Evolutionary conservation across 2,329 filamentous ascomycete genomes (phyloP), one percentile per base, ranked within the genome.

Genomic region (Nigrospora sphaerica): DNA sequence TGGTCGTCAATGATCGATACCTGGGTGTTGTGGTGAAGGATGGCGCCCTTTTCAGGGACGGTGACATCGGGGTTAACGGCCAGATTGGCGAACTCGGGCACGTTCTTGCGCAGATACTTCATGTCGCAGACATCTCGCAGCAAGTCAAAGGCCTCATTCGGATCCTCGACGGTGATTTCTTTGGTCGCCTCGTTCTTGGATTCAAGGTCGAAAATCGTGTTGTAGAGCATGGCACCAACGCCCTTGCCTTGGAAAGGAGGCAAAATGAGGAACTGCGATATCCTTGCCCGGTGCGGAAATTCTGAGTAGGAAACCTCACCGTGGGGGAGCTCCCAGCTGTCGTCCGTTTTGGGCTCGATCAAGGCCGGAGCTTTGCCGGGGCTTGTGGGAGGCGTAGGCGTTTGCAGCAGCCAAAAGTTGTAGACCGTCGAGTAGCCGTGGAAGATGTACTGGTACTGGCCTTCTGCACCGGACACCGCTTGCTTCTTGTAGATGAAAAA

Each of bases 131-230:
- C 71, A 60, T 93, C 88, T 54, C 88, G 80, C 57, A 95, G 72
- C 49, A 88, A 81, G 58, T 93, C 87, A 55, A 95, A 95, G 1
- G 78, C 81, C 60, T 92, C 87, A 58, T 88, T 97, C 0, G 93
- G 95, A 51, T 97, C 92, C 67, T 98, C 93, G 6, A 98, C 84
- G 0, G 91, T 95, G 57, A 98, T 78, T 62, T 97, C 92, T 46
- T 81, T 74, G 9, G 90, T 85, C 49, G 84, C 82, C 0, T 78
- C 64, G 47, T 86, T 78, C 32, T 79, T 73, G 48, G 86, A 74
- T 52, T 88, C 86, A 54, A 82, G 69, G 9, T 77, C 68, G 59
- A 89, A 92, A 54, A 97, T 88, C 42, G 82, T 75, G 49, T 82
- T 81, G 72, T 97, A 98, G 35, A 98, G 80, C 37, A 81, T 76